Percentiles rank a stretch among this genome's conserved stretches.
phyloP scores from a whole-genome alignment of 768 basidiomycete genomes.

The Tylopilus intermedius region DNA sequence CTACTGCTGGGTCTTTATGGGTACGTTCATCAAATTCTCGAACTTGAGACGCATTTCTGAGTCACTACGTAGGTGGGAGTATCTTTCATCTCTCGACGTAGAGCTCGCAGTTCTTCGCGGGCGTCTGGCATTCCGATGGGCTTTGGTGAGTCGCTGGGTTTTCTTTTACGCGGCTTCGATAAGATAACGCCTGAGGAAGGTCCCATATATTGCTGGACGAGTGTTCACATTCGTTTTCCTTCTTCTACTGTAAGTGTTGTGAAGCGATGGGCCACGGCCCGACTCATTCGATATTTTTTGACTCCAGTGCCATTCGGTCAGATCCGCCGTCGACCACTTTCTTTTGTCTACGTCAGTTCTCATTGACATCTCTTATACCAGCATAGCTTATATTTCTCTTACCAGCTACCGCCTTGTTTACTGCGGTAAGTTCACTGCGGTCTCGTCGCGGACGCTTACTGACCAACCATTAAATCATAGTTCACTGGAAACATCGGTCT shows the following conservation, averaged over 20 bases:
- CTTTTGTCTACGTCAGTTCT: constrained; percentile 20
- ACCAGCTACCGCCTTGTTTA: constrained; percentile 4
- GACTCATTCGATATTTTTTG: neutral
- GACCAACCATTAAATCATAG: constrained; percentile 5
- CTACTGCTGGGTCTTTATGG: constrained; percentile 22
- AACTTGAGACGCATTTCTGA: neutral
- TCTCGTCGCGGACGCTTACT: neutral
- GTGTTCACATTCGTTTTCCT: constrained; percentile 14
- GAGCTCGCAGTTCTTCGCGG: constrained; percentile 24
- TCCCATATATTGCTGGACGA: constrained; percentile 26
- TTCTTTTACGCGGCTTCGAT: neutral
- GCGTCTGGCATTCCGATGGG: constrained; percentile 23
- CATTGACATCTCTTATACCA: neutral
- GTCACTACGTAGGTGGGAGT: constrained; percentile 22
- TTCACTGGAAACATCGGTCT: constrained; percentile 11
- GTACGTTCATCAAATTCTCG: constrained; percentile 6
- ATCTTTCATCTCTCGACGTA: constrained; percentile 13
- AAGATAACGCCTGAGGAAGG: constrained; percentile 2
- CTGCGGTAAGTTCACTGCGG: constrained; percentile 13
- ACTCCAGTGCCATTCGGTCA: constrained; percentile 6
- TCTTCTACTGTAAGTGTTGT: constrained; percentile 12
- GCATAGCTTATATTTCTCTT: neutral
- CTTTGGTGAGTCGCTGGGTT: constrained; percentile 14
- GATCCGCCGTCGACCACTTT: neutral
- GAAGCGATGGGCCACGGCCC: neutral